Evolutionary conservation across 495 filamentous ascomycete genomes (phyloP).

Genomic region (Penicillium verhagenii): DNA sequence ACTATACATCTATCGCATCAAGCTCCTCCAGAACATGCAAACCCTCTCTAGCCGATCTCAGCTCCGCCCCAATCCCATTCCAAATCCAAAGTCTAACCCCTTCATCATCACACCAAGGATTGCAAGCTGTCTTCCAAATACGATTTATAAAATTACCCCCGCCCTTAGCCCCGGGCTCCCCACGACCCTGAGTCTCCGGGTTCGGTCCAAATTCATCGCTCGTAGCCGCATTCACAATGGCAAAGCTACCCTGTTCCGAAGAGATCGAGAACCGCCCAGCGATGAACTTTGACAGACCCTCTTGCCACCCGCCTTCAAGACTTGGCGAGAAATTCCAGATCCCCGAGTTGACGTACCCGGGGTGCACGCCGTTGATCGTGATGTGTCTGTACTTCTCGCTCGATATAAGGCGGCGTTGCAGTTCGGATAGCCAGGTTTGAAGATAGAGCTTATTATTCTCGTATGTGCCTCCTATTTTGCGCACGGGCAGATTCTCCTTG

Average conservation of each 20-base stretch:
- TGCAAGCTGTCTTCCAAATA: constrained; percentile 19
- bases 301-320: background rate
- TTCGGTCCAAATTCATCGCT: constrained; percentile 20
- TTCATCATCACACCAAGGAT: constrained; percentile 12
- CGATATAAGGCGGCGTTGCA: constrained; percentile 19
- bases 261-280: constrained; percentile 13
- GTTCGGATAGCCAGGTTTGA: constrained; percentile 26
- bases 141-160: constrained; percentile 31
- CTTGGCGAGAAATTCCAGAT: constrained; percentile 14
- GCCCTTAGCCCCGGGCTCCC: constrained; percentile 7
- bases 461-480: constrained; percentile 10
- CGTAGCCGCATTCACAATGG: constrained; percentile 22
- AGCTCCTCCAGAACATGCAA: background rate
- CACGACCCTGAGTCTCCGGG: constrained; percentile 17
- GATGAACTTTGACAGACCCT: background rate
- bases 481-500: background rate
- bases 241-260: constrained; percentile 23
- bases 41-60: background rate
- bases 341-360: constrained; percentile 22
- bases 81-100: constrained; percentile 16
- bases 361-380: constrained; percentile 26
- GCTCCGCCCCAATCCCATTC: constrained; percentile 17
- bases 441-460: constrained; percentile 25
- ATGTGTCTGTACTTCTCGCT: constrained; percentile 21
- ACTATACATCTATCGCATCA: no score